Evolutionary conservation across 2,329 filamentous ascomycete genomes (phyloP), one percentile per base, ranked within the genome.

Genomic region (Nigrospora osmanthi): DNA sequence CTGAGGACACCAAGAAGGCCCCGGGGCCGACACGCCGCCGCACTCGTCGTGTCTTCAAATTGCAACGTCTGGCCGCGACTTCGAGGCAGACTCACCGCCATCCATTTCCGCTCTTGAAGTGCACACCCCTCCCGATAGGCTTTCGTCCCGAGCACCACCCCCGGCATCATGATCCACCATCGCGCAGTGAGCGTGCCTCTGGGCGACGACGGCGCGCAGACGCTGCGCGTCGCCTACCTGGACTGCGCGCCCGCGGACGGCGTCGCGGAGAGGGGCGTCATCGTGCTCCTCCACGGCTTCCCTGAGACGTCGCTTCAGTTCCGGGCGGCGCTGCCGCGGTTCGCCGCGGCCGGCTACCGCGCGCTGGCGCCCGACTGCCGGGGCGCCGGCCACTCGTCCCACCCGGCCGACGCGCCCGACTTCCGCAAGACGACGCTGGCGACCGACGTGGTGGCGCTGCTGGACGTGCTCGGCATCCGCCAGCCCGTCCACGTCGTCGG

Each of bases 231-330:
- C 37, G 50, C 50, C 31, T 52, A 51, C 30, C 49, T 47, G 37
- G 49, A 51, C 19, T 47, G 46, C 28, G 40, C 46, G 13, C 42
- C 51, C 10, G 44, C 39, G 12, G 42, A 11, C 16, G 42, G 43
- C 17, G 46, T 28, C 61, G 17, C 40, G 17, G 17, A 47, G 28
- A 42, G 61, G 51, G 65, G 65, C 19, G 56, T 58, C 13, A 63
- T 70, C n/a, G 52, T 72, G 14, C 61, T 72, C 16, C 67, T 74
- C 34, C 69, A 73, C 46, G 69, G 69, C 47, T 73, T 69, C 46
- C 70, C 70, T 2, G 62, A 73, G 49, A 70, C 69, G 7, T 68
- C 64, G 3, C 69, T 71, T 47, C 70, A 69, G 49, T 69, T 65
- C 47, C 64, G 66, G 6, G 59, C 64, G 41, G 62, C 66, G 15